Evolutionary conservation across 805 yeast genomes (phyloP).

Genomic region (Danielia reshetovae): DNA sequence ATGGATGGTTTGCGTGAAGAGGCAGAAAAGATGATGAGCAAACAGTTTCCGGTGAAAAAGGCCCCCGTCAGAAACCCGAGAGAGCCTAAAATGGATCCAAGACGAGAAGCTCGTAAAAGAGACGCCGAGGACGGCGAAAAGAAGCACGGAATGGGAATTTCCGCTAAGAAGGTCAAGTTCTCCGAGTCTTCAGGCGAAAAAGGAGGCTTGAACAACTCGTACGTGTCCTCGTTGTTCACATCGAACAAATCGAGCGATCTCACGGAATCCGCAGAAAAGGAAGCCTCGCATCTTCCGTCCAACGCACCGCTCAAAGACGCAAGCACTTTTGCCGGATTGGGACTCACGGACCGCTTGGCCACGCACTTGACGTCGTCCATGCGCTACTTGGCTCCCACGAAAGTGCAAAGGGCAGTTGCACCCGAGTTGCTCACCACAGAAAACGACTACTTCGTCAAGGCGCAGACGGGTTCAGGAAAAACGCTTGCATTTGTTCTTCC

Average conservation of each 20-base stretch:
- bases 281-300: conserved; percentile 51
- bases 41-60: conserved; percentile 11
- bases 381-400: conserved; percentile 67
- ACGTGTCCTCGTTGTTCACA: conserved; percentile 79
- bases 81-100: conserved; percentile 2
- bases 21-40: conserved; percentile 8
- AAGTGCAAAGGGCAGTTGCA: conserved; percentile 76
- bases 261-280: conserved; percentile 45
- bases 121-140: conserved; percentile 2
- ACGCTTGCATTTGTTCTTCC: conserved; percentile 87
- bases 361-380: conserved; percentile 55
- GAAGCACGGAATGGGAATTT: conserved; percentile 7
- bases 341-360: conserved; percentile 52
- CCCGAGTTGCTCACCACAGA: conserved; percentile 48
- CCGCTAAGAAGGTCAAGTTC: conserved; percentile 36
- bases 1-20: conserved; percentile 5
- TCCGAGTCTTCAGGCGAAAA: conserved; percentile 47
- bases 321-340: conserved; percentile 68
- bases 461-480: conserved; percentile 98
- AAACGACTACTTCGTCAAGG: conserved; percentile 81
- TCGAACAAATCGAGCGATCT: conserved; percentile 43
- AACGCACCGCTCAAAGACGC: conserved; percentile 81
- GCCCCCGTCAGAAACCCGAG: conserved; percentile 2
- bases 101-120: conserved; percentile 2
- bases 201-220: conserved; percentile 58